Base-by-base conservation (phyloP, 2,329 filamentous ascomycete genomes). In the Ascocoryne sarcoides region DNA sequence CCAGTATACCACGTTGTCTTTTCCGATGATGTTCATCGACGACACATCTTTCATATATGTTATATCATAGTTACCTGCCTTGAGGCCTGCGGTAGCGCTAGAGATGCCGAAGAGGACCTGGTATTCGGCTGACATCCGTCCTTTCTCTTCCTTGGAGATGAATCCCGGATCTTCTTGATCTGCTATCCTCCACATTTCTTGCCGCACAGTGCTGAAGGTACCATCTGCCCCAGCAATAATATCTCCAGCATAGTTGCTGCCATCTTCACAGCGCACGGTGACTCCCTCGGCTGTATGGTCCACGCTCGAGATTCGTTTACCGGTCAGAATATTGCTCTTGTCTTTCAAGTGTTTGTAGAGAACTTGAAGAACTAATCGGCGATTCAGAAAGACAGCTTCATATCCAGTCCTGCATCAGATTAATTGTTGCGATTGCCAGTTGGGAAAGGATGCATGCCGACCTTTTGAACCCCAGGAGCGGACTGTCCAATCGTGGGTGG, bases 201-300 rank as follows among this genome's bases (percentile, higher is more conserved):
- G 15, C 8, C 51, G 41, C 3, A 54, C 44, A 3, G 19, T 36
- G 38, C 53, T 56, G 41, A 52, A 51, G 10, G 54, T 37, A 8
- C 54, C 54, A 43, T 57, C 54, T 10, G 53, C 51, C 1, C 53
- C 54, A 32, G 54, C 51, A 12, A 57, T 36, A 10, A 57, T 38
- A 32, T 53, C 49, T 2, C 52, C 54, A 29, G n/a, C 15, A 21
- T 43, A 49, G 10, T 26, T 23, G 2, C 44, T 39, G 2, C 53
- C 52, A 42, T 56, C 52, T 15, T 47, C 32, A 18, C 45, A 53
- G 4, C 21, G 12, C 3, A 53, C 53, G 17, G 37, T 34, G 4
- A 52, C 47, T 4, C 43, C 43, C 7, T 37, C 16, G 12, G 33
- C 14, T 20, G 41, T 21, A 16, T 49, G 36, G 9, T 49, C 29